Evolutionary conservation across 164 flowering plant species (phyloP).

Genomic region (Euptelea pleiosperma): DNA sequence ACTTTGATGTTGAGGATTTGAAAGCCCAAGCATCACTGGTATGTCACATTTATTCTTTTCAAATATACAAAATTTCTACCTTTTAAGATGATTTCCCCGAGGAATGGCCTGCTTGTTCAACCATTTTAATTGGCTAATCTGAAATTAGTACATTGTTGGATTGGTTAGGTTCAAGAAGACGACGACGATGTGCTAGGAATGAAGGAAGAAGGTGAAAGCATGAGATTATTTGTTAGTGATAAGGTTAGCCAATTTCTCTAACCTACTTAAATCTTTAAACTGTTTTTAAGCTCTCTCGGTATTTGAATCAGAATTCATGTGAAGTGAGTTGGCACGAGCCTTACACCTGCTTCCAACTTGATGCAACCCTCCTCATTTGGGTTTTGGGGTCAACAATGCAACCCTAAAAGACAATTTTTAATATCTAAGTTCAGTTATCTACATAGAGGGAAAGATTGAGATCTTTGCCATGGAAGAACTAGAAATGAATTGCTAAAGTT

Average conservation of each 20-base stretch:
- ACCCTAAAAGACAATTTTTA: too few relatives aligned
- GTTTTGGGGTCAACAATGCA: too few relatives aligned
- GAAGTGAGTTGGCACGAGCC: too few relatives aligned
- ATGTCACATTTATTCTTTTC: slow-evolving; percentile 17
- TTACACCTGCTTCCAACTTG: too few relatives aligned
- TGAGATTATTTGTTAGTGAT: slow-evolving; percentile 27
- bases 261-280: neutral
- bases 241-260: slow-evolving; percentile 35
- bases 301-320: too few relatives aligned
- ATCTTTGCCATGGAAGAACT: too few relatives aligned
- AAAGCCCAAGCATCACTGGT: slow-evolving; percentile 94
- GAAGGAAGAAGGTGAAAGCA: slow-evolving; percentile 50
- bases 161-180: slow-evolving; percentile 66
- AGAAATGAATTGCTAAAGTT: too few relatives aligned
- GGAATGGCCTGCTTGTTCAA: neutral
- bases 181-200: slow-evolving; percentile 62
- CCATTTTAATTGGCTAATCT: neutral
- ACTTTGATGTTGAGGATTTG: slow-evolving; percentile 91
- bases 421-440: too few relatives aligned
- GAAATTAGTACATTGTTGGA: neutral
- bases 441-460: too few relatives aligned
- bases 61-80: neutral
- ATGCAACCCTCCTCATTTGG: too few relatives aligned
- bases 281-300: neutral
- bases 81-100: neutral